These are phyloP conservation scores for Schwanniomyces polymorphus DNA, from an alignment of 805 yeast species.

Conservation along the genomic window DNA sequence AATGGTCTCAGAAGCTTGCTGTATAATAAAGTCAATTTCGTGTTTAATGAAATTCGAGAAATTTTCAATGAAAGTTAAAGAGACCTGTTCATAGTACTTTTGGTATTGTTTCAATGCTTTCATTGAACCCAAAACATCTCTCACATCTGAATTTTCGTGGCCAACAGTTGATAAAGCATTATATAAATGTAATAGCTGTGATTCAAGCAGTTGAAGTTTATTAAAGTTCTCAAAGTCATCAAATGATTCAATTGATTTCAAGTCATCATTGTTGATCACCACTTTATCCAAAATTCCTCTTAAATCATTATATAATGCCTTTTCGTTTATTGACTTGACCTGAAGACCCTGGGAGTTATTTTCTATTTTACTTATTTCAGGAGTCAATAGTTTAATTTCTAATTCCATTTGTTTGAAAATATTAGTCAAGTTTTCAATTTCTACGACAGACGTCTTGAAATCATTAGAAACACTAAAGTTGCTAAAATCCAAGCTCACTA, in stretches of 20 bases:
- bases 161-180: conserved; percentile 66
- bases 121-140: conserved; percentile 59
- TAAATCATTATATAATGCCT: conserved; percentile 68
- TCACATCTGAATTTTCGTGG: conserved; percentile 36
- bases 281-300: conserved; percentile 70
- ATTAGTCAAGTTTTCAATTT: conserved; percentile 34
- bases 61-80: conserved; percentile 49
- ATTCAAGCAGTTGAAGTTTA: conserved; percentile 50
- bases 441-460: conserved; percentile 29
- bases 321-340: conserved; percentile 79
- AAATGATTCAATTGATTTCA: conserved; percentile 46
- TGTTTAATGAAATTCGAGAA: conserved; percentile 36
- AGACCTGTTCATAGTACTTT: conserved; percentile 55
- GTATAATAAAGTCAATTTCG: conserved; percentile 42
- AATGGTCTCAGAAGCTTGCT: conserved; percentile 29
- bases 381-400: conserved; percentile 45
- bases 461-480: conserved; percentile 32
- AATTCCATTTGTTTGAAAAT: conserved; percentile 42
- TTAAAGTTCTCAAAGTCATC: conserved; percentile 49
- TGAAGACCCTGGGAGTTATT: conserved; percentile 79
- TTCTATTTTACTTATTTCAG: conserved; percentile 71
- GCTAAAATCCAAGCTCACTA: conserved; percentile 35
- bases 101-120: conserved; percentile 69
- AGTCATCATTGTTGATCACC: conserved; percentile 57
- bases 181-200: conserved; percentile 53